Percentiles rank a stretch among this genome's conserved stretches.
phyloP scores from a whole-genome alignment of 75 land plant genomes.

The Pinus taeda region DNA sequence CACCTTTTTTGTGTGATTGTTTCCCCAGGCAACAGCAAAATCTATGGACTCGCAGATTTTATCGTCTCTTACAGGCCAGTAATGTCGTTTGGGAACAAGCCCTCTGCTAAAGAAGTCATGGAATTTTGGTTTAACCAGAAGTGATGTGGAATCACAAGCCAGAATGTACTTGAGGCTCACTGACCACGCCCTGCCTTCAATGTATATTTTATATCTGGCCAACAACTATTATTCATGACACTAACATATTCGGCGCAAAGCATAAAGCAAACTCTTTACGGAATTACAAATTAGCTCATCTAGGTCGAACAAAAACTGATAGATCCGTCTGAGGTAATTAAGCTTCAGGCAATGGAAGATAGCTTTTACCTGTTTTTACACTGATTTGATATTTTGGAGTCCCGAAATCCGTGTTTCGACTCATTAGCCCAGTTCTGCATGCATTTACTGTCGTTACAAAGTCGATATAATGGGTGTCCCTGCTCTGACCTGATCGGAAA shows the following conservation, averaged over 20 bases:
- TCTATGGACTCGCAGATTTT: slow-evolving; percentile 58
- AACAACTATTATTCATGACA: neutral
- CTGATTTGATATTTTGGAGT: slow-evolving; percentile 12
- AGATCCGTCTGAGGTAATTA: no score
- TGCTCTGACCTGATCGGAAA: no score
- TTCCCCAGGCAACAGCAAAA: slow-evolving; percentile 11
- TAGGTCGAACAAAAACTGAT: no score
- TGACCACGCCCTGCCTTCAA: slow-evolving; percentile 71
- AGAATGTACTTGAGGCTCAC: slow-evolving; percentile 75
- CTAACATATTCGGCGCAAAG: no score
- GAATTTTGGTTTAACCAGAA: slow-evolving; percentile 37
- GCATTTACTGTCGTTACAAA: neutral
- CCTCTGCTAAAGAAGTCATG: slow-evolving; percentile 14
- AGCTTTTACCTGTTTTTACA: slow-evolving; percentile 17
- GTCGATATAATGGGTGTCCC: neutral
- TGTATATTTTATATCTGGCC: slow-evolving; percentile 67
- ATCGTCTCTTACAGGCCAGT: slow-evolving; percentile 49
- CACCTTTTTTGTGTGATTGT: slow-evolving; percentile 47
- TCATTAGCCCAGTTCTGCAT: slow-evolving; percentile 21
- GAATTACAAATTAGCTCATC: no score
- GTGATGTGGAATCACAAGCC: slow-evolving; percentile 60
- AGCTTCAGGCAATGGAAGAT: no score
- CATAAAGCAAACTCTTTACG: no score
- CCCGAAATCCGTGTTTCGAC: neutral
- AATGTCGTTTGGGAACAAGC: slow-evolving; percentile 55